Evolutionary conservation across 2,329 filamentous ascomycete species (phyloP).

Genomic region (Periglandula ipomoeae): DNA sequence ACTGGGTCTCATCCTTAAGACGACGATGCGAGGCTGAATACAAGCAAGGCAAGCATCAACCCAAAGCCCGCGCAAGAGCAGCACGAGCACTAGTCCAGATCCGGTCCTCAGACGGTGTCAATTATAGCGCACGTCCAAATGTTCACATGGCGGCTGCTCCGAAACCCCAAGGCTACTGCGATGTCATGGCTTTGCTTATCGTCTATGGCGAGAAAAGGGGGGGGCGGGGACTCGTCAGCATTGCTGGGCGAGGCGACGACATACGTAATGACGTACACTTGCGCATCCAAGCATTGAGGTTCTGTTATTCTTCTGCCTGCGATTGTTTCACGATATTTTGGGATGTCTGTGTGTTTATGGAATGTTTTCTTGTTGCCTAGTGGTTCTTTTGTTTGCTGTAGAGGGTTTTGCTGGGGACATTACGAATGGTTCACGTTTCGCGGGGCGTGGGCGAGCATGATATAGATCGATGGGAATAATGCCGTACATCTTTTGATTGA

Average conservation of each 20-base stretch:
- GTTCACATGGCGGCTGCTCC: background rate
- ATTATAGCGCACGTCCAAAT: background rate
- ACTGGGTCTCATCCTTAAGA: no score
- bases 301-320: background rate
- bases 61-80: background rate
- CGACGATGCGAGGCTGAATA: background rate
- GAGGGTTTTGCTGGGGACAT: no score
- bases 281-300: background rate
- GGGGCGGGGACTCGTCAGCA: constrained; percentile 3
- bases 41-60: no score
- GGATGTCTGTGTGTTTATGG: background rate
- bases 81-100: constrained; percentile 1
- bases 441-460: no score
- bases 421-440: no score
- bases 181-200: background rate
- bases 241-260: constrained; percentile 1
- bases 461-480: no score
- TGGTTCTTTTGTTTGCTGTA: background rate
- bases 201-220: background rate
- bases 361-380: background rate
- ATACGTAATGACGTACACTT: constrained; percentile 2
- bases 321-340: background rate
- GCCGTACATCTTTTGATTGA: no score
- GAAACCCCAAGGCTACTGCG: background rate
- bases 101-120: background rate